Conservation (phyloP, 257 asterid species). For the Fraxinus quadrangulata region DNA sequence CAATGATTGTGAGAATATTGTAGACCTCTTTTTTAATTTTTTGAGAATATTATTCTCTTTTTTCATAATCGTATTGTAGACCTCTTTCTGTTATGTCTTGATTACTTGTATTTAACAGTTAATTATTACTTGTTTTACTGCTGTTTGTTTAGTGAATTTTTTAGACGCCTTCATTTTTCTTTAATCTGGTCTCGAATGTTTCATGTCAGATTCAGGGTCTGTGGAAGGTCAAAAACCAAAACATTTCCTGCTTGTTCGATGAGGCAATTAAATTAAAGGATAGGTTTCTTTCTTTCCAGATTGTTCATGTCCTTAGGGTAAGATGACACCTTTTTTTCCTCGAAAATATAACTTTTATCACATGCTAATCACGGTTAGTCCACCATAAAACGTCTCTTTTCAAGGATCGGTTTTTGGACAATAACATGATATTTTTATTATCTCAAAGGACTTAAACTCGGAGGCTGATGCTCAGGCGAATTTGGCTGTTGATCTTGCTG, state of each 20-base stretch:
- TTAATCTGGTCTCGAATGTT: not conserved
- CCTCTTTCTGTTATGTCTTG: no score
- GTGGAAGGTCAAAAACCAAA: constrained; percentile 93
- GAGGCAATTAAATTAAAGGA: constrained; percentile 84
- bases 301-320: constrained; percentile 77
- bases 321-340: not conserved
- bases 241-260: constrained; percentile 60
- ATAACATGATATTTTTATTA: constrained; percentile 23
- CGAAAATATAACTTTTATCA: not conserved
- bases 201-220: constrained; percentile 68
- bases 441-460: constrained; percentile 71
- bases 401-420: not conserved
- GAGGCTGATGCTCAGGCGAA: constrained; percentile 96
- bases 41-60: no score
- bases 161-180: not conserved
- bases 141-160: not conserved
- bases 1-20: no score
- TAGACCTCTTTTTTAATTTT: no score
- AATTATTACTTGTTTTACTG: not conserved
- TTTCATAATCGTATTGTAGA: no score
- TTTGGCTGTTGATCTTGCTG: constrained; percentile 84
- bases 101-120: no score
- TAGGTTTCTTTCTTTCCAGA: constrained; percentile 65
- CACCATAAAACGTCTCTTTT: not conserved
- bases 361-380: not conserved